Evolutionary conservation across 176 grass and related monocot species (phyloP).

Genomic region (Otatea glauca): DNA sequence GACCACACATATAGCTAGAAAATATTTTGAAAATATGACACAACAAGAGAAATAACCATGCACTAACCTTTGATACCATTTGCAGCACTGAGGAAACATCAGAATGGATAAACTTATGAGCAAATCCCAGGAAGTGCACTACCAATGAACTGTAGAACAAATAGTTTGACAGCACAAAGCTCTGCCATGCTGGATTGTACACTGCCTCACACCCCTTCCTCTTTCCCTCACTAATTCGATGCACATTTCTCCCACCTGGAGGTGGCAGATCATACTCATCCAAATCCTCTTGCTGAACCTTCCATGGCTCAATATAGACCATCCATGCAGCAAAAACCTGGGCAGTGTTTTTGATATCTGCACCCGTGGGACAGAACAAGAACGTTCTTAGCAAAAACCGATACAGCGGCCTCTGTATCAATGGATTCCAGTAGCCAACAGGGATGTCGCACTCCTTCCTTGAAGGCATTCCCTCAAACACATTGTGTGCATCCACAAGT

Average conservation of each 20-base stretch:
- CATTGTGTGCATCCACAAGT: background rate
- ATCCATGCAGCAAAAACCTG: conserved; percentile 81
- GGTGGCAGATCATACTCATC: conserved; percentile 48
- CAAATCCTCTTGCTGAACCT: conserved; percentile 62
- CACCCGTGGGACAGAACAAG: conserved; percentile 71
- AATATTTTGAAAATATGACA: conserved; percentile 2
- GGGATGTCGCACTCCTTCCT: conserved; percentile 41
- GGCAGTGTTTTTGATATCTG: conserved; percentile 58
- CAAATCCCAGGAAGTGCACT: conserved; percentile 89
- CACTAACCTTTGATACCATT: conserved; percentile 77
- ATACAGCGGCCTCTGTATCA: conserved; percentile 81
- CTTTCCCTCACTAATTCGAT: conserved; percentile 33
- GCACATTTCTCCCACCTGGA: conserved; percentile 33
- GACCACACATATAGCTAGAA: background rate
- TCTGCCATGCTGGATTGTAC: conserved; percentile 62
- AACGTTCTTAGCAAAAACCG: conserved; percentile 81
- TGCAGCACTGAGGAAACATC: conserved; percentile 61
- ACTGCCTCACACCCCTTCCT: conserved; percentile 20
- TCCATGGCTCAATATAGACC: conserved; percentile 89
- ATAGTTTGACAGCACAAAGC: conserved; percentile 84
- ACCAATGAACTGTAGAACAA: conserved; percentile 89
- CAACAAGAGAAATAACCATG: conserved; percentile 1
- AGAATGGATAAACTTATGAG: conserved; percentile 91
- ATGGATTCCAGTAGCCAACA: conserved; percentile 58
- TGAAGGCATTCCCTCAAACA: conserved; percentile 45